phyloP scores from a whole-genome alignment of 1,284 basidiomycete species.

The Ceratobasidium sp. region DNA sequence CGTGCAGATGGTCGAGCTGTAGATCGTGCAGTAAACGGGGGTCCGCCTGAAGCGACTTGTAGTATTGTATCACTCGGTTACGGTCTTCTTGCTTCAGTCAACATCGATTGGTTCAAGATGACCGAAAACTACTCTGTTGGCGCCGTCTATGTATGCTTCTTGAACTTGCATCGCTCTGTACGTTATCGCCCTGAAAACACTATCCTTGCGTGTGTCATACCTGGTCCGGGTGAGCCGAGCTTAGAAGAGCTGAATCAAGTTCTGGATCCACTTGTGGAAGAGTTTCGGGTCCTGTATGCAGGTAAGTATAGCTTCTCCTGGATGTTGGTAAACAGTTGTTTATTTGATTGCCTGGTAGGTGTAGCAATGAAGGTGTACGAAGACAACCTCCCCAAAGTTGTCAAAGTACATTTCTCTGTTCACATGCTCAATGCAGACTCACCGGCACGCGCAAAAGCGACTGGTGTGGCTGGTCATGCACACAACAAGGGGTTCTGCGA shows the following conservation, averaged over 20 bases:
- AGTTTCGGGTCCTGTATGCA: neutral
- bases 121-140: slow-evolving; percentile 12
- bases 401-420: neutral
- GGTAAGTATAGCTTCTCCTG: neutral
- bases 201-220: slow-evolving; percentile 18
- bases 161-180: slow-evolving; percentile 7
- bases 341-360: neutral
- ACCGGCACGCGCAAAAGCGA: neutral
- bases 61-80: slow-evolving; percentile 12
- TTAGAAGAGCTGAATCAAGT: slow-evolving; percentile 21
- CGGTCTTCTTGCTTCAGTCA: slow-evolving; percentile 13
- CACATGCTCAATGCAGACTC: neutral
- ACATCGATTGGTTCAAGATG: slow-evolving; percentile 27
- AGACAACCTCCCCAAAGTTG: neutral
- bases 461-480: neutral
- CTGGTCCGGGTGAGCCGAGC: slow-evolving; percentile 12
- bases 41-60: neutral
- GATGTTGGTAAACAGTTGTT: too few relatives aligned
- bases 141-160: slow-evolving; percentile 3
- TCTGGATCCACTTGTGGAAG: neutral
- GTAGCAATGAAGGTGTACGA: slow-evolving; percentile 2
- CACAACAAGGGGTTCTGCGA: neutral
- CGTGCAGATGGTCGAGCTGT: neutral
- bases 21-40: neutral
- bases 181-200: slow-evolving; percentile 10